A percentile compares a stretch with the other conserved stretches of the same genome.
Evolutionary conservation across 352 stramenopile genomes (phyloP).

Genomic region (Aphanomyces euteiches): DNA sequence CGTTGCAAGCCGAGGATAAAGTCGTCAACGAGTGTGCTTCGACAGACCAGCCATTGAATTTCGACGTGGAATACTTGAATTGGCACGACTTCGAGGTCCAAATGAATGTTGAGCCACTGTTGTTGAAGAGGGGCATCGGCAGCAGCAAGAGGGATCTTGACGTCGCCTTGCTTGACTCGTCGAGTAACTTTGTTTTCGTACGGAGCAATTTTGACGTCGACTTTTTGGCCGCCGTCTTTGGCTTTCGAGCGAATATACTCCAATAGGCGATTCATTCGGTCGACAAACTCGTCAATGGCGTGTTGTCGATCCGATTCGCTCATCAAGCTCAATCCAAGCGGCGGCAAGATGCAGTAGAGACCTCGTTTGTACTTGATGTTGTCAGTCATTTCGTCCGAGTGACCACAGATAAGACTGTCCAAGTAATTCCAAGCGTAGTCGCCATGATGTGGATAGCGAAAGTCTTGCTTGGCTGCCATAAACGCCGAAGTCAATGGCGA

Average conservation of each 20-base stretch:
- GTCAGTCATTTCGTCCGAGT: constrained; percentile 29
- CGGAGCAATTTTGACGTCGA: not conserved
- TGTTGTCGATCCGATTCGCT: constrained; percentile 3
- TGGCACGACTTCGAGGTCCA: constrained; percentile 65
- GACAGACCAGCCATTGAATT: constrained; percentile 82
- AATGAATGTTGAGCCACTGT: constrained; percentile 74
- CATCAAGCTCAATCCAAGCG: not conserved
- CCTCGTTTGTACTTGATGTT: constrained; percentile 31
- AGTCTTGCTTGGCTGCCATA: constrained; percentile 27
- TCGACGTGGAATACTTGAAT: constrained; percentile 80
- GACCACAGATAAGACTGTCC: constrained; percentile 27
- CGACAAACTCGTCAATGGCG: constrained; percentile 13
- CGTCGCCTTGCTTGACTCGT: constrained; percentile 53
- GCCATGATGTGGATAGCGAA: constrained; percentile 16
- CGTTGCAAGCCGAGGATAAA: constrained; percentile 64
- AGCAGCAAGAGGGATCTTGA: constrained; percentile 67
- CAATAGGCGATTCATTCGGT: constrained; percentile 26
- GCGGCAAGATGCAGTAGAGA: constrained; percentile 25
- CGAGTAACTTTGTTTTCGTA: not conserved
- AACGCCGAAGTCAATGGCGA: constrained; percentile 27
- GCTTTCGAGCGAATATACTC: constrained; percentile 29
- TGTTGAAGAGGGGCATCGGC: constrained; percentile 57
- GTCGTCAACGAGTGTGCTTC: constrained; percentile 76
- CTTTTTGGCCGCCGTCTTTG: not conserved
- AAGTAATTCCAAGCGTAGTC: constrained; percentile 32